These are phyloP conservation scores for Neoboletus brunneissimus DNA, from an alignment of 768 basidiomycete species.

Conservation along the genomic window DNA sequence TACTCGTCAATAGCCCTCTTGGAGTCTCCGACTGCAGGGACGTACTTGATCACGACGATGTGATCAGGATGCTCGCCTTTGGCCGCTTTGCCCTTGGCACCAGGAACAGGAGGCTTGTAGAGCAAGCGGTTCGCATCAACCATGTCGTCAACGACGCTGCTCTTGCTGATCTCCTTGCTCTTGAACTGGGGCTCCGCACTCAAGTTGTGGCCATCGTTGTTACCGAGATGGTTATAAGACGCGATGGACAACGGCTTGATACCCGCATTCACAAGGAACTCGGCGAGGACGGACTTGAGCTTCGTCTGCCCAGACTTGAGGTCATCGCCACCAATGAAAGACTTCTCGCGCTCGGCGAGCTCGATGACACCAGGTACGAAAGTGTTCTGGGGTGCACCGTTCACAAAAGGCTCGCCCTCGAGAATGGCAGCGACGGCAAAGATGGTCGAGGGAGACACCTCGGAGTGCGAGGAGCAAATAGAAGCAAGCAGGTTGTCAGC, in stretches of 20 bases:
- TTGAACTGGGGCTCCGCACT: slow-evolving; percentile 91
- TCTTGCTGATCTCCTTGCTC: slow-evolving; percentile 98
- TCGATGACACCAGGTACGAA: slow-evolving; percentile 94
- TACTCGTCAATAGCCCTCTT: slow-evolving; percentile 99
- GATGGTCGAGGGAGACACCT: slow-evolving; percentile 94
- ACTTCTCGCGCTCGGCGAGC: slow-evolving; percentile 83
- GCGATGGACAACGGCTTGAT: slow-evolving; percentile 98
- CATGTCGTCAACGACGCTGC: slow-evolving; percentile 97
- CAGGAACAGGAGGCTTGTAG: slow-evolving; percentile 78
- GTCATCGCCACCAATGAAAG: slow-evolving; percentile 98
- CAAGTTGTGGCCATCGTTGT: slow-evolving; percentile 95
- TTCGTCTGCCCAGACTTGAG: slow-evolving; percentile 98
- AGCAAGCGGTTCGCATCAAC: slow-evolving; percentile 86
- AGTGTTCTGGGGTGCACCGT: slow-evolving; percentile 98
- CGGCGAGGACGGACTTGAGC: slow-evolving; percentile 94
- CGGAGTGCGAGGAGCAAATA: slow-evolving; percentile 81
- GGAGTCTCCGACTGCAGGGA: slow-evolving; percentile 96
- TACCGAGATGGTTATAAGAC: slow-evolving; percentile 98
- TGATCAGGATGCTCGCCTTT: slow-evolving; percentile 99
- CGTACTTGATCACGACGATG: slow-evolving; percentile 95
- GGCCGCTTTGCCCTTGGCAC: slow-evolving; percentile 50
- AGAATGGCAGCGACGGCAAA: slow-evolving; percentile 96
- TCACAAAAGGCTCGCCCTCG: slow-evolving; percentile 93
- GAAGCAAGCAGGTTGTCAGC: slow-evolving; percentile 80
- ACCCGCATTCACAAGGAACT: slow-evolving; percentile 98